Evolutionary conservation across 1,284 basidiomycete genomes (phyloP), one percentile per base, ranked within the genome.

Genomic region (Ganoderma lingzhi): DNA sequence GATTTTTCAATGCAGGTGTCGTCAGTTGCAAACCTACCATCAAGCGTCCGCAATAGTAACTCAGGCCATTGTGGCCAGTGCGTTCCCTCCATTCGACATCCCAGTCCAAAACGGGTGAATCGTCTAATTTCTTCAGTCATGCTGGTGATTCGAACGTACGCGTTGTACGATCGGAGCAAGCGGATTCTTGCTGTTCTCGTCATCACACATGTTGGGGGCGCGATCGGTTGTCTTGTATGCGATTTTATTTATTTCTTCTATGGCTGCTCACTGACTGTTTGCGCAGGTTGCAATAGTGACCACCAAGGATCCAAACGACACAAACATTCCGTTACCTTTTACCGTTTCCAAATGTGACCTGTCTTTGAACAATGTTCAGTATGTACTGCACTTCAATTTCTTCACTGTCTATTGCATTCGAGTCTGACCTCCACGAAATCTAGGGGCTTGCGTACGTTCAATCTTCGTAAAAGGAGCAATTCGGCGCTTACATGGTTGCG

Each of bases 111-210:
- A 6, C 9, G 1, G 4, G 10, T 30, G 3, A 35, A 37, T 37
- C 14, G 53, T 59, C 37, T 35, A 10, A 5, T 10, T 37, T 15
- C 12, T 19, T 4, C 28, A 75, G 73, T 71, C 35, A 66, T 70
- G 65, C 64, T 73, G n/a, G 62, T 70, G 9, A 59, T 73, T 39
- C 67, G 72, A 4, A 74, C 72, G 12, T 74, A 71, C 35, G 74
- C 74, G 4, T 58, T 75, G 56, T 74, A 75, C 55, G 67, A 71
- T 15, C 69, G 74, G 3, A 72, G 70, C 37, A 69, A 56, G 56
- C 69, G 71, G 3, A 68, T 75, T 41, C 70, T 75, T 17, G 51
- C 51, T 1, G 19, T 74, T 3, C 70, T 75, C 23, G 30, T 73
- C 28, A 39, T 64, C 10, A 65, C 67, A 0, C 70, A 73, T 23